Evolutionary conservation across 2,329 filamentous ascomycete genomes (phyloP).

Genomic region (Claviceps sp.): DNA sequence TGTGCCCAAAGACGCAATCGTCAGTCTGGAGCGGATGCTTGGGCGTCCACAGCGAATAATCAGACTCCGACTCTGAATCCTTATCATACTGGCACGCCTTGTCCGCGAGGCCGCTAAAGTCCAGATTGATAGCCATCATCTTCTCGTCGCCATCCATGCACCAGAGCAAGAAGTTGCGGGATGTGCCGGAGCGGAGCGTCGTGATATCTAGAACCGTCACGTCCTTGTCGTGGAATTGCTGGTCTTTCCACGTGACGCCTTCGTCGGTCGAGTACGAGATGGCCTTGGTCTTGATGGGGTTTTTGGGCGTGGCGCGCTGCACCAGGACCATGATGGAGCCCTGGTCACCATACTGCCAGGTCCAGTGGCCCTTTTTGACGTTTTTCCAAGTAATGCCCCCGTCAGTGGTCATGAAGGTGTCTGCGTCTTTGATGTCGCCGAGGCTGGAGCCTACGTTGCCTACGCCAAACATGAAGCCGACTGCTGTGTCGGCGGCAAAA

Average conservation of each 20-base stretch:
- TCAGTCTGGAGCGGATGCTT: constrained; percentile 66
- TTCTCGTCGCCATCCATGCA: constrained; percentile 43
- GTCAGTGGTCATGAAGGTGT: constrained; percentile 84
- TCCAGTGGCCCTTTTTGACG: constrained; percentile 76
- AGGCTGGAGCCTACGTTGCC: constrained; percentile 77
- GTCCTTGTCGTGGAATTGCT: constrained; percentile 57
- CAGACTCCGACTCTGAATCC: constrained; percentile 31
- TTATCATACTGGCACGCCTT: constrained; percentile 59
- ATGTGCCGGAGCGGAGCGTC: constrained; percentile 77
- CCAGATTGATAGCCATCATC: constrained; percentile 66
- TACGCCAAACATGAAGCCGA: constrained; percentile 80
- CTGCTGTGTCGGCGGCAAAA: constrained; percentile 75
- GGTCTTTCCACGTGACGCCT: constrained; percentile 65
- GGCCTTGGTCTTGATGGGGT: constrained; percentile 51
- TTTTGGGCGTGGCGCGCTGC: constrained; percentile 53
- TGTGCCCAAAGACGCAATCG: constrained; percentile 85
- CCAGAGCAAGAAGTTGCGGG: constrained; percentile 88
- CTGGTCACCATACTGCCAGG: constrained; percentile 93
- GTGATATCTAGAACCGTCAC: constrained; percentile 69
- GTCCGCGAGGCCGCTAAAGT: constrained; percentile 73
- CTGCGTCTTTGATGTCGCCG: constrained; percentile 53
- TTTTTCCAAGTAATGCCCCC: constrained; percentile 81
- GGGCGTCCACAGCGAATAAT: constrained; percentile 83
- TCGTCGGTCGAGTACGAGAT: constrained; percentile 71
- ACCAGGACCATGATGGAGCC: constrained; percentile 87